These are phyloP conservation scores for Trichoderma sp. DNA, from an alignment of 2,329 filamentous ascomycete genomes.

Conservation along the genomic window DNA sequence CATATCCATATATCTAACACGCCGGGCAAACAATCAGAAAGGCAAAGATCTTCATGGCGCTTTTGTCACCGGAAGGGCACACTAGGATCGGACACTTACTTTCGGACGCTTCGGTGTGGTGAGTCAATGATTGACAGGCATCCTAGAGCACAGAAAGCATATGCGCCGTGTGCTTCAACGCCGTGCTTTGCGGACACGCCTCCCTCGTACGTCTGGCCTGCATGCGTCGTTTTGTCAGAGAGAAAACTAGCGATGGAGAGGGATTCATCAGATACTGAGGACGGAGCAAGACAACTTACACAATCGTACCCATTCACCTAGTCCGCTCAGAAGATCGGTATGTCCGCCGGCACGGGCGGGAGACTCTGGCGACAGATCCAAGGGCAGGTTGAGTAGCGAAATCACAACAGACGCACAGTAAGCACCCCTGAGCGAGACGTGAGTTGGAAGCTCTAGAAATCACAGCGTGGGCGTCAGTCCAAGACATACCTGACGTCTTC, in stretches of 20 bases:
- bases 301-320: constrained; percentile 77
- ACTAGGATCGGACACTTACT: constrained; percentile 52
- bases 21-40: constrained; percentile 40
- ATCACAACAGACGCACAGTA: constrained; percentile 89
- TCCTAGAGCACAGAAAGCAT: constrained; percentile 91
- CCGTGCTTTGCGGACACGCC: constrained; percentile 85
- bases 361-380: constrained; percentile 73
- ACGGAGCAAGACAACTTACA: constrained; percentile 59
- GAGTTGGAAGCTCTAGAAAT: constrained; percentile 29
- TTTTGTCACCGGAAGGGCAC: constrained; percentile 39
- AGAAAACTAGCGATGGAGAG: constrained; percentile 18
- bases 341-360: constrained; percentile 66
- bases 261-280: constrained; percentile 31
- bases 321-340: constrained; percentile 66
- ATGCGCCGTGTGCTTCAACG: constrained; percentile 92
- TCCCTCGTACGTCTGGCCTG: constrained; percentile 91
- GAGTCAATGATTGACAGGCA: constrained; percentile 84
- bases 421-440: constrained; percentile 64
- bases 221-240: constrained; percentile 7
- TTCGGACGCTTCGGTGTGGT: constrained; percentile 72
- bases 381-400: constrained; percentile 78
- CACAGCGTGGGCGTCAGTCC: constrained; percentile 30
- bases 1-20: constrained; percentile 71
- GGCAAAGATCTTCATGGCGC: constrained; percentile 34
- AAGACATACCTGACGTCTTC: constrained; percentile 78